Conservation (phyloP, 2,329 filamentous ascomycete species). For the Venturia asperata region DNA sequence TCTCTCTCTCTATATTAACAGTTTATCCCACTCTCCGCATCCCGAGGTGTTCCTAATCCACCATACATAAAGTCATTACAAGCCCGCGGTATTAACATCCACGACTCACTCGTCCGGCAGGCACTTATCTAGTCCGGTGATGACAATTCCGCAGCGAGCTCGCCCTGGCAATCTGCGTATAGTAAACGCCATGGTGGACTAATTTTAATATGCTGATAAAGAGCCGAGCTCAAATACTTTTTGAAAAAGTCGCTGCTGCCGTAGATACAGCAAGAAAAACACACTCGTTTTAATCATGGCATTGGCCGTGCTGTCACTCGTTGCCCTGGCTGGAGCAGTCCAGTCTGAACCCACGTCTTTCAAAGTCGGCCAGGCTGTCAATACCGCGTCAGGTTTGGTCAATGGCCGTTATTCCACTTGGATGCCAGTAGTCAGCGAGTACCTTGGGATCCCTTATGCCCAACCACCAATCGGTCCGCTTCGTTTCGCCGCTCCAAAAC, state of each 20-base stretch:
- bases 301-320: neutral
- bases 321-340: neutral
- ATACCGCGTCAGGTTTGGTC: conserved; percentile 29
- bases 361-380: conserved; percentile 26
- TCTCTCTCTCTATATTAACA: no score
- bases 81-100: no score
- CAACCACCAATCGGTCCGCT: conserved; percentile 31
- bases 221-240: neutral
- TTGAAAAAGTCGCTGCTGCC: neutral
- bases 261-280: neutral
- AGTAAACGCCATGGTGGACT: neutral
- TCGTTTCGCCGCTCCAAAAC: conserved; percentile 30
- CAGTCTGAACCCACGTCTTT: neutral
- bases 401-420: conserved; percentile 28
- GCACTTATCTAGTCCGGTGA: no score
- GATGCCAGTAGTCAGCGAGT: conserved; percentile 28
- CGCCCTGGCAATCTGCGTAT: neutral
- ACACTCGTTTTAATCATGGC: neutral
- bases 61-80: no score
- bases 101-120: no score
- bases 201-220: neutral
- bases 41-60: no score
- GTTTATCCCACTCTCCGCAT: no score
- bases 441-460: conserved; percentile 33
- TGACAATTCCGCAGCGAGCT: neutral